Evolutionary conservation across 495 filamentous ascomycete genomes (phyloP), one percentile per base, ranked within the genome.

Genomic region (Haplographium delicatum): DNA sequence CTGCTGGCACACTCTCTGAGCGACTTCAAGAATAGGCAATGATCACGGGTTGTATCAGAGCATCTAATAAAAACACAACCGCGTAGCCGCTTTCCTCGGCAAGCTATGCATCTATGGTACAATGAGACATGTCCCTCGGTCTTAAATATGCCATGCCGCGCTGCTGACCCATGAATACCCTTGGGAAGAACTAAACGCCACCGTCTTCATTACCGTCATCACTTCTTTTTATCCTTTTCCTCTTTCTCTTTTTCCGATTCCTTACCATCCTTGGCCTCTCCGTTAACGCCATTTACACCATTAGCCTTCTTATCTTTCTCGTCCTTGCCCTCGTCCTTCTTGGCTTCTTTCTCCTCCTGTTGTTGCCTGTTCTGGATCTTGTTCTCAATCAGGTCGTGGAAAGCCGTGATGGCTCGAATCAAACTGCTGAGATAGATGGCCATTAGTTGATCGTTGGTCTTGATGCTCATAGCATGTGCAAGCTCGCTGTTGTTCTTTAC

Each of bases 371-470:
- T 98, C 73, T 97, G 93, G 53, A 97, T 95, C 83, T 98, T 98
- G 72, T 98, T 98, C 76, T 98, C 93, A 60, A 98, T 98, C 55
- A 98, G 72, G 68, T 98, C 93, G 66, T 98, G 93, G 82, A 97
- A 98, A 11, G 93, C 94, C 6, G 93, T 97, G 61, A 98, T 97
- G 25, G 94, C 94, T 33, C 93, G 81, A 70, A 98, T 96, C 72
- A 98, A 72, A 69, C 86, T 93, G 68, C 86, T 91, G 50, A 98
- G 75, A 66, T 98, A 98, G 64, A 98, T 97, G 31, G 90, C 81
- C 83, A 98, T 96, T 52, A 98, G 77, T 73, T 98, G 93, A 67
- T 98, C 93, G 62, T 98, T 97, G 51, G 94, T 96, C 83, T 98
- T 98, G 67, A 95, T 78, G 67, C 88, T 94, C 94, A 98, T 94